Evolutionary conservation across 2,329 filamentous ascomycete genomes (phyloP), one percentile per base, ranked within the genome.

Genomic region (Pseudogymnoascus sp.): DNA sequence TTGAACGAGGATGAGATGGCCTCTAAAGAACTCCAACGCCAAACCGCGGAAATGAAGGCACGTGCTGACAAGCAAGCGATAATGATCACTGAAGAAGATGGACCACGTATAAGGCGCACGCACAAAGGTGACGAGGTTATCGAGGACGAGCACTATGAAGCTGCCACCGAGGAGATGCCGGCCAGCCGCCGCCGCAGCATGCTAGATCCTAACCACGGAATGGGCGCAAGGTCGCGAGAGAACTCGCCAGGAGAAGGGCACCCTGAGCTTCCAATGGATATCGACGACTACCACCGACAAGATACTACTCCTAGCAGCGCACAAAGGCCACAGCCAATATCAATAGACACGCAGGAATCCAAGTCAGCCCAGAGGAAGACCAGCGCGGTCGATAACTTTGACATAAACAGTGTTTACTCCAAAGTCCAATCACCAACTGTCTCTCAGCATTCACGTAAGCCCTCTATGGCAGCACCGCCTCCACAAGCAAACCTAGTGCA

Each of bases 61-160:
- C 83, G 86, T 65, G 86, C 87, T 0, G 90, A 95, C 72, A 90
- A 92, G 70, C 90, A 93, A 74, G 90, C 93, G 53, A 93, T 95
- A 57, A 87, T 93, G 65, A 84, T 91, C 13, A 85, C 90, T 19
- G 86, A 89, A 17, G 86, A 89, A 17, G 82, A 85, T 60, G 91
- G 85, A 1, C 89, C 93, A 3, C 86, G 92, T 2, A 87, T 97
- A 64, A 85, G 92, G 70, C 87, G 90, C 69, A 97, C 93, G 1
- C 93, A 97, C 78, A 97, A 97, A 75, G 95, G 95, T 11, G 93
- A 97, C 64, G 95, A 97, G 73, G 76, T 96, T 15, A 83, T 97
- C 15, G 92, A 93, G 66, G 86, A 89, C 53, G 91, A 96, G 35
- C 80, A 77, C 60, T 76, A 80, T 66, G 71, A 72, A 64, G 77